Evolutionary conservation across 768 basidiomycete genomes (phyloP), one percentile per base, ranked within the genome.

Genomic region (Cystobasidium ongulense): DNA sequence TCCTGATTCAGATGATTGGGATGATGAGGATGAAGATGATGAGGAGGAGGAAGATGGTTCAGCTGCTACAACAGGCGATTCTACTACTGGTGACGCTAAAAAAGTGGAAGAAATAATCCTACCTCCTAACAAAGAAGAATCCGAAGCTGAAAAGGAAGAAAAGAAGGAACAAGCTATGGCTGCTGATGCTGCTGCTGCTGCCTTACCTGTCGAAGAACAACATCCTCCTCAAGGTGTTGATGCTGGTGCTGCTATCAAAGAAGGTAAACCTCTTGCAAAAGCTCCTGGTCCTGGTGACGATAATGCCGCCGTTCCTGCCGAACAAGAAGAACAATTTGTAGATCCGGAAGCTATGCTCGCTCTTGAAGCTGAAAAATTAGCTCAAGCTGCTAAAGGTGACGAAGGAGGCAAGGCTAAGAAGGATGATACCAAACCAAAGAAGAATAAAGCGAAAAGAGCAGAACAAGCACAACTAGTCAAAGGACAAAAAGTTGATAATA

Each of bases 21-120:
- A 77, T 17, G 76, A 76, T n/a, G 21, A 87, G 88, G 81, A 85
- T 84, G 74, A 59, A 15, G 72, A 63, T 18, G 89, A 86, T 74
- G 82, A 84, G 46, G 86, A 79, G 31, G 39, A 78, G 50, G 78
- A 79, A 8, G 73, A 66, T n/a, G 52, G 18, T 1, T 54, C 78
- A 17, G 77, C 76, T 50, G n/a, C 17, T 63, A 71, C 39, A 41
- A 67, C 75, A 74, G 72, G 75, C 39, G 65, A 31, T 64, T 63
- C 76, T 27, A 27, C 61, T 64, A 67, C 75, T 75, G 72, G 75
- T 50, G 65, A 31, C 61, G 67, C 76, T 27, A 27, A 29, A 50
- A 66, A 66, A 36, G 61, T 5, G n/a, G 33, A 76, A n/a, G 64
- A 75, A 33, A 76, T 78, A 73, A 76, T 76, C 66, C 72, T 75